Percentiles rank a stretch among this genome's conserved stretches.
Evolutionary conservation across 768 basidiomycete genomes (phyloP).

Genomic region (Russula virescens): DNA sequence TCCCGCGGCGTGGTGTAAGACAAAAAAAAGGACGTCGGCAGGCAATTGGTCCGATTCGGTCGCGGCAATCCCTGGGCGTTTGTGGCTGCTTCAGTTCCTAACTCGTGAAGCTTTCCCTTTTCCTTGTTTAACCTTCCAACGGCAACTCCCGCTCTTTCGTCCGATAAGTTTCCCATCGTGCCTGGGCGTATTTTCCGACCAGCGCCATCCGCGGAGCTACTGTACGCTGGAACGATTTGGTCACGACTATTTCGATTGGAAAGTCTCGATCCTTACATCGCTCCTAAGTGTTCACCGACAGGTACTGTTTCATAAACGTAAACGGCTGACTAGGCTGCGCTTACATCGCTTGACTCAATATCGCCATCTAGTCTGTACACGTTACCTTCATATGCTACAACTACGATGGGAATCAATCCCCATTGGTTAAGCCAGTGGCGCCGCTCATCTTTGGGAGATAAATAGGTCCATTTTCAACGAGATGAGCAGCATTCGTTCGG

Average conservation of each 20-base stretch:
- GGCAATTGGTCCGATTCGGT: too few species aligned
- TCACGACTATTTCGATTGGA: too few species aligned
- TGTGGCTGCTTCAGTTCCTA: too few species aligned
- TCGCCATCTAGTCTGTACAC: neutral
- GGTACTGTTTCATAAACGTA: constrained; percentile 8
- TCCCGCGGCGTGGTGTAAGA: too few species aligned
- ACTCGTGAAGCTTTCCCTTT: too few species aligned
- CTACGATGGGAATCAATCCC: neutral
- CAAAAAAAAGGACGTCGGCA: too few species aligned
- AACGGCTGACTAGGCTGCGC: neutral
- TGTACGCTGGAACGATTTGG: too few species aligned
- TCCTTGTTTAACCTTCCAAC: too few species aligned
- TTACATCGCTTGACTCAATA: constrained; percentile 1
- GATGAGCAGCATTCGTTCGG: neutral
- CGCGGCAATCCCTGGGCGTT: too few species aligned
- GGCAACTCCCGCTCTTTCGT: too few species aligned
- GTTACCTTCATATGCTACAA: neutral
- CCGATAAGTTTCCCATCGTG: too few species aligned
- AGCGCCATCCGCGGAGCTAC: constrained; percentile 11
- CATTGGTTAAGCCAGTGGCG: neutral
- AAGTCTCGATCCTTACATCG: constrained; percentile 25
- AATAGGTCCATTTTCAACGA: constrained; percentile 1
- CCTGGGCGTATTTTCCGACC: constrained; percentile 11
- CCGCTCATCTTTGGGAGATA: neutral
- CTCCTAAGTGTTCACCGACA: constrained; percentile 3